Percentiles rank a stretch among this genome's conserved stretches.
Conservation (phyloP, 805 yeast species). For the Metschnikowia amazonensis region DNA sequence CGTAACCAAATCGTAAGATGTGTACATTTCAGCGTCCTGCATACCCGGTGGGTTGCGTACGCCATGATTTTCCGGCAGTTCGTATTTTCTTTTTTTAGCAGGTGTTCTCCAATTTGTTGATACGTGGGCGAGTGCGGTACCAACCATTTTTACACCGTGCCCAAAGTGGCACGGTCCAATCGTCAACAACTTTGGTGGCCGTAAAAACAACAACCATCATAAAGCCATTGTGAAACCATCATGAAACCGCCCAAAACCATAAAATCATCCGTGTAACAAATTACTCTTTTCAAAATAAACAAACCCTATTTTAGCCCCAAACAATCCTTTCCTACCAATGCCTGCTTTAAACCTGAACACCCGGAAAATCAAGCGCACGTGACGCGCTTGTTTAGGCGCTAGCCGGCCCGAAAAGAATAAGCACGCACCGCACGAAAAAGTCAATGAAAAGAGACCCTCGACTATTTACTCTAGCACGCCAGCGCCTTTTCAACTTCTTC, state of each 20-base stretch:
- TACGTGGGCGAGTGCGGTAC: neutral
- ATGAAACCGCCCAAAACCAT: too few relatives aligned
- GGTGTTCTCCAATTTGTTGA: neutral
- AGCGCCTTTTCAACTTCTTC: neutral
- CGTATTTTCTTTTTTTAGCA: neutral
- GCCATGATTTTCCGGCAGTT: neutral
- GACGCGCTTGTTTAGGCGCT: neutral
- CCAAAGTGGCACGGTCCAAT: neutral
- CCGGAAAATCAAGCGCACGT: too few relatives aligned
- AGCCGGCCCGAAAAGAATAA: neutral
- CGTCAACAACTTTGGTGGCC: too few relatives aligned
- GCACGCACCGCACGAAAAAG: constrained; percentile 6
- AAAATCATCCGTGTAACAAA: too few relatives aligned
- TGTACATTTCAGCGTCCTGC: neutral
- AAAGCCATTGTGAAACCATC: too few relatives aligned
- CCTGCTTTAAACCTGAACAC: too few relatives aligned
- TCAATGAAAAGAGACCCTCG: neutral
- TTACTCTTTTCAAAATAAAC: too few relatives aligned
- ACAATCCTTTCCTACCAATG: too few relatives aligned
- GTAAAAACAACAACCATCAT: too few relatives aligned
- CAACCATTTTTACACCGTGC: neutral
- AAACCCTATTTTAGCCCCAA: too few relatives aligned
- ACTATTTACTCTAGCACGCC: neutral
- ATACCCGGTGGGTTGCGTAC: neutral
- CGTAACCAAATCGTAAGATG: neutral